phyloP scores from a whole-genome alignment of 805 yeast species.

The Myxozyma melibiosi region DNA sequence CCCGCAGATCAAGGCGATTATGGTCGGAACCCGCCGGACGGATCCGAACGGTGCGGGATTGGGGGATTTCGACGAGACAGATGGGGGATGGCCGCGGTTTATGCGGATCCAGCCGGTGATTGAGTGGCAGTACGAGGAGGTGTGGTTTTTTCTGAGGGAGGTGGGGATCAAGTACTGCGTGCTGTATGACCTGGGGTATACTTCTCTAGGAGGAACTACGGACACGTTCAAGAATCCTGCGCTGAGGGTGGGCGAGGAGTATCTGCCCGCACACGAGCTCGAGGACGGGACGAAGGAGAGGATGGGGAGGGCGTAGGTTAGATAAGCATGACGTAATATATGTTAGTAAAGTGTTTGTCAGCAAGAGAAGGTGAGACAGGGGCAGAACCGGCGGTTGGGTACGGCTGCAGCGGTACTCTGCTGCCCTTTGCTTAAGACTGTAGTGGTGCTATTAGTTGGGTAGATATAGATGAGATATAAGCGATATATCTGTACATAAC shows the following conservation, averaged over 20 bases:
- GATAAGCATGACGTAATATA: background rate
- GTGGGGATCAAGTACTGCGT: constrained; percentile 67
- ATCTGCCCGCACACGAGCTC: constrained; percentile 51
- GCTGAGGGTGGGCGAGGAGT: constrained; percentile 44
- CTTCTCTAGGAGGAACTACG: constrained; percentile 81
- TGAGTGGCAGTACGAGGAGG: constrained; percentile 79
- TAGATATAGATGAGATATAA: too few relatives aligned
- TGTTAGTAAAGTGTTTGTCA: too few relatives aligned
- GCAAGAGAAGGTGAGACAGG: too few relatives aligned
- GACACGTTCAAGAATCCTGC: constrained; percentile 75
- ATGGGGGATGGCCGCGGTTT: constrained; percentile 89
- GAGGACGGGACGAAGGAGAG: constrained; percentile 63
- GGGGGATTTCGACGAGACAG: constrained; percentile 69
- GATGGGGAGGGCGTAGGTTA: constrained; percentile 42
- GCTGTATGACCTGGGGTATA: constrained; percentile 81
- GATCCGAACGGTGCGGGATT: constrained; percentile 80
- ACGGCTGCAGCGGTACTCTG: too few relatives aligned
- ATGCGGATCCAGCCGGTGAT: constrained; percentile 83
- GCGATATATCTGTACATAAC: too few relatives aligned
- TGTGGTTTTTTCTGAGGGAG: constrained; percentile 78
- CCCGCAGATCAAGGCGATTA: constrained; percentile 64
- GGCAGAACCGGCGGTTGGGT: too few relatives aligned
- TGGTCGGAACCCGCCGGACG: constrained; percentile 84
- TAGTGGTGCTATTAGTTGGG: too few relatives aligned
- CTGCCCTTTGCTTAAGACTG: too few relatives aligned